Conservation (phyloP, 2,329 filamentous ascomycete genomes). For the Albophoma yamanashiensis region DNA sequence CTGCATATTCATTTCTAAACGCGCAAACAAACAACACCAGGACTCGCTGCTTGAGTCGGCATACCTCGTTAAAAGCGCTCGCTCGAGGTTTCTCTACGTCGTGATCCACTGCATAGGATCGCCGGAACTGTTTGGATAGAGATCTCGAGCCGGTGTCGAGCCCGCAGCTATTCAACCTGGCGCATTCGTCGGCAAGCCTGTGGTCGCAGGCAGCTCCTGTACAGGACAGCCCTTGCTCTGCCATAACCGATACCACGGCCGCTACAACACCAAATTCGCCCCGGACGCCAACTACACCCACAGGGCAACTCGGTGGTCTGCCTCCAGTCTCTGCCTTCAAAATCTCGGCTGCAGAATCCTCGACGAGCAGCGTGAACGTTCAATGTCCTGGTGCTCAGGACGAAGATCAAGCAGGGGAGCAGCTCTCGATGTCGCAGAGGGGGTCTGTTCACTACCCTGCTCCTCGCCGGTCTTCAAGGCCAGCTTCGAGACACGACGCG, state of each 20-base stretch:
- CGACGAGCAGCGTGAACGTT: slow-evolving; percentile 21
- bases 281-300: slow-evolving; percentile 22
- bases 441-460: slow-evolving; percentile 44
- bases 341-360: slow-evolving; percentile 9
- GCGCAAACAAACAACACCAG: neutral
- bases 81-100: no score
- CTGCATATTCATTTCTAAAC: neutral
- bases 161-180: slow-evolving; percentile 19
- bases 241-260: slow-evolving; percentile 20
- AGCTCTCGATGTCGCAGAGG: slow-evolving; percentile 55
- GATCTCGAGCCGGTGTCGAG: slow-evolving; percentile 20
- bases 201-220: slow-evolving; percentile 21
- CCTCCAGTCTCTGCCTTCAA: slow-evolving; percentile 11
- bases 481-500: slow-evolving; percentile 26
- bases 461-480: slow-evolving; percentile 38
- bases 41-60: neutral
- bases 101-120: neutral
- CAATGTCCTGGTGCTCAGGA: slow-evolving; percentile 47
- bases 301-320: slow-evolving; percentile 15
- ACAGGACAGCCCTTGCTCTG: slow-evolving; percentile 20
- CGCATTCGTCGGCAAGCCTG: slow-evolving; percentile 19
- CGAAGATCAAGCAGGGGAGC: slow-evolving; percentile 42
- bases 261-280: slow-evolving; percentile 22
- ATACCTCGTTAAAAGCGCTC: no score
- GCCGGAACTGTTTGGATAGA: slow-evolving; percentile 24